phyloP scores from a whole-genome alignment of 768 basidiomycete genomes.

The Lactifluus subvellereus region DNA sequence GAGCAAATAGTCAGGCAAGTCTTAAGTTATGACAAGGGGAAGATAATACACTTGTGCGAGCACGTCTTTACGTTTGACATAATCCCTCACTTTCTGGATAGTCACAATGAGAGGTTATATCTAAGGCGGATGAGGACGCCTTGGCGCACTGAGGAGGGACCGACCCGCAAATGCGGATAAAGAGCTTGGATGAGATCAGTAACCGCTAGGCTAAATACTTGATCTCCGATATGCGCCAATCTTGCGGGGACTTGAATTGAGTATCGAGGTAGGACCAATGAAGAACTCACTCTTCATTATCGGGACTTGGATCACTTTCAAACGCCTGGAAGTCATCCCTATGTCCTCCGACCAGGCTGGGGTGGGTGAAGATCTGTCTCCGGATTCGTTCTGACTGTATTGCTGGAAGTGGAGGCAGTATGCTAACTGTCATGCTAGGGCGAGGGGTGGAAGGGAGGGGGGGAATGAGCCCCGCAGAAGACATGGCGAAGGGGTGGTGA shows the following conservation, averaged over 20 bases:
- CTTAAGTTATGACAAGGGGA: neutral
- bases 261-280: neutral
- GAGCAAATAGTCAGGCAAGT: neutral
- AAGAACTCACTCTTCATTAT: conserved; percentile 3
- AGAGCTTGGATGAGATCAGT: conserved; percentile 11
- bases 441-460: neutral
- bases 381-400: neutral
- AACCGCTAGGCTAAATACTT: conserved; percentile 3
- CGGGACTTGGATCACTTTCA: neutral
- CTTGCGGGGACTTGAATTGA: neutral
- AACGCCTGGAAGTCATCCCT: neutral
- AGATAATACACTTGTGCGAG: conserved; percentile 6
- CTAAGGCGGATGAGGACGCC: neutral
- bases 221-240: conserved; percentile 12
- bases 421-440: too few relatives aligned
- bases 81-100: conserved; percentile 11
- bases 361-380: conserved; percentile 3
- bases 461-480: neutral
- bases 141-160: conserved; percentile 9
- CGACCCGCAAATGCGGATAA: conserved; percentile 2
- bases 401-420: neutral
- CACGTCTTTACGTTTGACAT: neutral
- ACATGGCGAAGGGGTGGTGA: neutral
- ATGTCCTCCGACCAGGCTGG: neutral
- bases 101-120: neutral